Percentiles rank a stretch among this genome's conserved stretches.
phyloP scores from a whole-genome alignment of 306 rosid species.

The Astragalus membranaceus region DNA sequence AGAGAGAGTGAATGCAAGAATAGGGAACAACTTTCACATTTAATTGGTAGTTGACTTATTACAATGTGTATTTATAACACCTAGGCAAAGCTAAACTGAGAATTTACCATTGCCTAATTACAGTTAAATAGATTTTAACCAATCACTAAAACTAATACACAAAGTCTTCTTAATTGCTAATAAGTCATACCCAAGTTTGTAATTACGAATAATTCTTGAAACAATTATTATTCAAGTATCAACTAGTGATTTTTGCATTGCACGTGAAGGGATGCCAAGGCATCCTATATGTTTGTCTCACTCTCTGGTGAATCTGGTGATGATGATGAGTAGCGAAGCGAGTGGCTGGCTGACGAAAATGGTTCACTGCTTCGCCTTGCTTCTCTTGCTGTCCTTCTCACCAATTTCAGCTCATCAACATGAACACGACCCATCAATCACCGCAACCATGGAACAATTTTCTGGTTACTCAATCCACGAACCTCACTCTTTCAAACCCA shows the following conservation, averaged over 20 bases:
- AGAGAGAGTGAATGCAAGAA: no score
- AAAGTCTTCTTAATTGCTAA: no score
- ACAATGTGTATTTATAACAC: no score
- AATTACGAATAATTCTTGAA: no score
- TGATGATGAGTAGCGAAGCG: not conserved
- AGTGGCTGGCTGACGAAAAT: not conserved
- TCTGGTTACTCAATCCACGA: conserved; percentile 75
- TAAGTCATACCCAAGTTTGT: no score
- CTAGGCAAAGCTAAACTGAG: no score
- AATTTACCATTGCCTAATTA: no score
- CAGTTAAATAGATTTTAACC: no score
- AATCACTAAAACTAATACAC: no score
- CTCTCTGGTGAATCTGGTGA: not conserved
- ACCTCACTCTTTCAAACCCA: conserved; percentile 31
- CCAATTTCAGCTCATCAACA: conserved; percentile 34
- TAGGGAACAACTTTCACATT: no score
- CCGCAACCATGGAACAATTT: conserved; percentile 81
- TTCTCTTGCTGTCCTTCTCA: conserved; percentile 25
- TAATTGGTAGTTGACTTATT: no score
- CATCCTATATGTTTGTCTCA: not conserved
- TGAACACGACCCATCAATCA: conserved; percentile 58
- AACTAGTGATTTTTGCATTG: not conserved
- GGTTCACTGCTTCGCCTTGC: conserved; percentile 8
- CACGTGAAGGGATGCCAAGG: conserved; percentile 4
- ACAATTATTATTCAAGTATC: no score